These are phyloP conservation scores for Nepenthes gracilis DNA, from an alignment of 148 eudicot genomes.

Conservation along the genomic window DNA sequence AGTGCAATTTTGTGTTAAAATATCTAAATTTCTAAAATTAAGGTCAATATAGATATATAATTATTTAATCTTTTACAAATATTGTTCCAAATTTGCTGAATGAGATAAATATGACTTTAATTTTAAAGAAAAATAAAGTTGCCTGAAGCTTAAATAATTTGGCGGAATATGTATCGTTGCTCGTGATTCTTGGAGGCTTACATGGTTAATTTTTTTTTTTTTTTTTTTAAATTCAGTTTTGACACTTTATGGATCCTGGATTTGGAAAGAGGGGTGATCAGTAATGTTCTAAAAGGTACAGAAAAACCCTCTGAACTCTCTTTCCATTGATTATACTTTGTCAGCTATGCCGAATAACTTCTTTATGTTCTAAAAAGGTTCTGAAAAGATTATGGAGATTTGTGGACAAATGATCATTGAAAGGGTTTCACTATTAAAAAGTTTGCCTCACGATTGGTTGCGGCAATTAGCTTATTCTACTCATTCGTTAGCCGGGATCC, in stretches of 20 bases:
- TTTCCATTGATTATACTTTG: neutral
- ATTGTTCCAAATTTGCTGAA: too few species aligned
- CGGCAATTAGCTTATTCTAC: constrained; percentile 28
- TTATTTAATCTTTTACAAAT: too few species aligned
- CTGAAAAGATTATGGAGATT: constrained; percentile 44
- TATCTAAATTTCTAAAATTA: too few species aligned
- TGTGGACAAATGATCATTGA: constrained; percentile 55
- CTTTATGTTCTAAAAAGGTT: constrained; percentile 28
- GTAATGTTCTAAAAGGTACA: constrained; percentile 54
- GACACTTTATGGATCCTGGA: constrained; percentile 76
- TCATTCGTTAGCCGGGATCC: constrained; percentile 29
- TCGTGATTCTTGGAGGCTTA: neutral
- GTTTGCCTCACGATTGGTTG: constrained; percentile 34
- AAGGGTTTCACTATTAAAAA: constrained; percentile 33
- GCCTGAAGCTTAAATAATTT: too few species aligned
- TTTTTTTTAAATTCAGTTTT: constrained; percentile 36
- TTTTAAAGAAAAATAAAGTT: too few species aligned
- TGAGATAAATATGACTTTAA: too few species aligned
- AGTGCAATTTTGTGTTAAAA: too few species aligned
- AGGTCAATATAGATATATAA: too few species aligned
- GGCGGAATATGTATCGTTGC: too few species aligned
- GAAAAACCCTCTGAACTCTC: neutral
- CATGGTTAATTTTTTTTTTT: constrained; percentile 1
- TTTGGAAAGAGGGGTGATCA: constrained; percentile 43
- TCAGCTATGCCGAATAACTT: neutral